Base-by-base conservation (phyloP, 257 asterid species). In the Avicennia marina region DNA sequence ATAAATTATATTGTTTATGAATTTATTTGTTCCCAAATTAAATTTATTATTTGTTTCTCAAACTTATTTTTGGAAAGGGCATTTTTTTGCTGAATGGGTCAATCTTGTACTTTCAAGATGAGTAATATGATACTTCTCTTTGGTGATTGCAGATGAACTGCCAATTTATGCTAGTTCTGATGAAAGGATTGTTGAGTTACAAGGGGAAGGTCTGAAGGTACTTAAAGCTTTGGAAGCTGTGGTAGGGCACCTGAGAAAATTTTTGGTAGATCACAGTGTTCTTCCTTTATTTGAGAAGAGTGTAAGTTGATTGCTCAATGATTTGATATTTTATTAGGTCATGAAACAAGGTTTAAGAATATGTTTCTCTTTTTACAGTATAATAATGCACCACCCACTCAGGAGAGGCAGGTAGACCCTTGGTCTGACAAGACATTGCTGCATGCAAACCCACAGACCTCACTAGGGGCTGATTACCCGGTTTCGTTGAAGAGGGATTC, bases 121-220 rank as follows among this genome's bases (percentile, higher is more conserved):
- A 44, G 58, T 40, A 10, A 22, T 11, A 36, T 43, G 62, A 52
- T 62, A 22, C 27, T 57, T 31, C 26, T 19, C 32, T 19, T 63
- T 52, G 51, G 58, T 68, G 32, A 52, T 42, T 62, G 51, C 80
- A 86, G 98, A 82, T 54, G 95, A 84, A 27, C 40, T 66, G 65
- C 89, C 94, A 41, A n/a, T 56, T 54, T 86, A 80, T 74, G 96
- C 87, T 57, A 72, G 54, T 76, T 67, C 95, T 11, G 96, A 82
- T 34, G 98, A 90, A 81, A 78, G 95, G 72, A 63, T 87, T 55
- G 86, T 87, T 22, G 98, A 90, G 65, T 56, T 90, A 68, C 96
- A 84, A 56, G 98, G 95, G 15, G 96, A 90, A 70, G 79, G 81
- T 61, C 53, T 64, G 58, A 86, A 90, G 71, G 95, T 90, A 49